These are phyloP conservation scores for Emericellopsis cladophorae DNA, from an alignment of 2,329 filamentous ascomycete genomes.

Conservation along the genomic window DNA sequence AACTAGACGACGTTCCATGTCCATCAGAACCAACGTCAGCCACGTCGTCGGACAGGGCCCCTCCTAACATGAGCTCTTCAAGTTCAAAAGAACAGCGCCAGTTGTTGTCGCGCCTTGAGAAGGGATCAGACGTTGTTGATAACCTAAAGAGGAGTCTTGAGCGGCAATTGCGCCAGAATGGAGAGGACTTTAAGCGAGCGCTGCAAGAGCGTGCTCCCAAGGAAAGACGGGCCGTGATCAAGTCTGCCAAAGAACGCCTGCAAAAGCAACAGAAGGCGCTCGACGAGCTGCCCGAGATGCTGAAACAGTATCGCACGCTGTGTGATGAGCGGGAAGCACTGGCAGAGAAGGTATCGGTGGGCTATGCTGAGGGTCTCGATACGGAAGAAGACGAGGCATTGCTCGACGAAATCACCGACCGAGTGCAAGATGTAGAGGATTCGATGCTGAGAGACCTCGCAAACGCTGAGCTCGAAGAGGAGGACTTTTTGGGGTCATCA, in stretches of 20 bases:
- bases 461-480: constrained; percentile 31
- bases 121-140: neutral
- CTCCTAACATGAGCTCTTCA: too few relatives aligned
- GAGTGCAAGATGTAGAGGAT: constrained; percentile 29
- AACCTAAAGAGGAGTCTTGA: constrained; percentile 17
- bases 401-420: constrained; percentile 32
- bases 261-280: constrained; percentile 31
- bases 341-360: constrained; percentile 31
- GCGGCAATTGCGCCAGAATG: constrained; percentile 31
- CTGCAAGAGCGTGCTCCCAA: constrained; percentile 32
- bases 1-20: neutral
- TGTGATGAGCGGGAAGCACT: constrained; percentile 30
- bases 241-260: constrained; percentile 34
- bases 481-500: constrained; percentile 19
- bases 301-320: constrained; percentile 28
- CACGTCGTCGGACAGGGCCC: too few relatives aligned
- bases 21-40: neutral
- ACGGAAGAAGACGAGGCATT: constrained; percentile 37
- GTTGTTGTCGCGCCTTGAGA: neutral
- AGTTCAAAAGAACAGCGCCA: neutral
- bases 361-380: constrained; percentile 36
- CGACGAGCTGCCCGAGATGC: constrained; percentile 24
- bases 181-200: constrained; percentile 30
- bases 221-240: constrained; percentile 31
- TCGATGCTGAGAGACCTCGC: constrained; percentile 26